A percentile compares a stretch with the other conserved stretches of the same genome.
Evolutionary conservation across 768 basidiomycete genomes (phyloP).

Genomic region (Amanita inopinata): DNA sequence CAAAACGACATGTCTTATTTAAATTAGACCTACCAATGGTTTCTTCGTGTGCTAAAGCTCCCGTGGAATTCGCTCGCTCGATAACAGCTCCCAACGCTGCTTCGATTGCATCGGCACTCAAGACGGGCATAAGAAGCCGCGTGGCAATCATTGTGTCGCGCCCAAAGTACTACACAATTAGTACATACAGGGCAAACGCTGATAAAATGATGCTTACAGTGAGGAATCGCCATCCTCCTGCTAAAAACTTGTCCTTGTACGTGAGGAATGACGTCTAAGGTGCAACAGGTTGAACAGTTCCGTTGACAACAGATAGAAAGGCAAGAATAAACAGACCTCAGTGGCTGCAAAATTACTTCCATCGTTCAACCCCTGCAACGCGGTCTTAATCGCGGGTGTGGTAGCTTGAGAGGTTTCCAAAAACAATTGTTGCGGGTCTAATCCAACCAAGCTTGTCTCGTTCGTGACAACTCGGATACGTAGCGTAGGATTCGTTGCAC

Average conservation of each 20-base stretch:
- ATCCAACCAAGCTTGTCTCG: constrained; percentile 24
- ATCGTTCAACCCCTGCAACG: constrained; percentile 20
- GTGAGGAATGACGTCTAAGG: constrained; percentile 30
- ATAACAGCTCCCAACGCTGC: constrained; percentile 33
- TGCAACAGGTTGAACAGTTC: no score
- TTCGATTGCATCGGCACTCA: constrained; percentile 30
- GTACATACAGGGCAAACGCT: neutral
- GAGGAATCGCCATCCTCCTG: constrained; percentile 36
- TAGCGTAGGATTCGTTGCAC: constrained; percentile 11
- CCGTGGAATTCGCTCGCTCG: constrained; percentile 30
- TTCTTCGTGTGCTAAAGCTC: constrained; percentile 35
- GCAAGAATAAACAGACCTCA: neutral
- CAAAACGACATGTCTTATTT: no score
- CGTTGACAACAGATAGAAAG: no score
- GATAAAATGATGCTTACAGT: constrained; percentile 18
- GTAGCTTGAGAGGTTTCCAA: constrained; percentile 19
- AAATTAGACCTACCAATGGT: constrained; percentile 20
- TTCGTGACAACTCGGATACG: constrained; percentile 28
- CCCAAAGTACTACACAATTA: constrained; percentile 19
- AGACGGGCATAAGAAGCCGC: constrained; percentile 29
- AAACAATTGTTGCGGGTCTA: constrained; percentile 24
- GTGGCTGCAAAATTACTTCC: constrained; percentile 18
- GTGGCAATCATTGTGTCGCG: constrained; percentile 34
- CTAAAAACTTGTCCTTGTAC: constrained; percentile 29
- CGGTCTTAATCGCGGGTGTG: constrained; percentile 16